These are phyloP conservation scores for Casuarina glauca DNA, from an alignment of 306 rosid species.

Conservation along the genomic window DNA sequence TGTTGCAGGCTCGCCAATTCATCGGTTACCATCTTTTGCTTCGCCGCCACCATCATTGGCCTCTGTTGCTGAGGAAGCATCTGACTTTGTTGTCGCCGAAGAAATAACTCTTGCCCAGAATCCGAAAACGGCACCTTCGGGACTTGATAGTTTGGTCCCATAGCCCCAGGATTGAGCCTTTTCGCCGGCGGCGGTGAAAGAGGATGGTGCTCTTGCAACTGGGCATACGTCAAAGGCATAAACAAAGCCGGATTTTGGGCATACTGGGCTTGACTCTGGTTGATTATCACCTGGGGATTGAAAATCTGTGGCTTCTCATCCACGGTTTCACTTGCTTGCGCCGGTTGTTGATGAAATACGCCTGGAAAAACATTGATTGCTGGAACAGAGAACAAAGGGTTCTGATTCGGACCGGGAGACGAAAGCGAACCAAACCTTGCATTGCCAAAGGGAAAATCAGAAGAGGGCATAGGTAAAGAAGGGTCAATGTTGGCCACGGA, in stretches of 20 bases:
- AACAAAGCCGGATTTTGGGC: slow-evolving; percentile 50
- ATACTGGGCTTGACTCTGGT: slow-evolving; percentile 62
- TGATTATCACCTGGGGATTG: slow-evolving; percentile 51
- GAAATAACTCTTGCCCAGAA: slow-evolving; percentile 51
- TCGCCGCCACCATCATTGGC: slow-evolving; percentile 40
- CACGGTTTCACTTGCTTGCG: slow-evolving; percentile 38
- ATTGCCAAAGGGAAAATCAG: slow-evolving; percentile 49
- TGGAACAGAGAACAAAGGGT: slow-evolving; percentile 39
- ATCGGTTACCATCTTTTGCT: slow-evolving; percentile 56
- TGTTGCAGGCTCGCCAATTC: slow-evolving; percentile 65
- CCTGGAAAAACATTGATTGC: slow-evolving; percentile 41
- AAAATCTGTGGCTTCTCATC: slow-evolving; percentile 69
- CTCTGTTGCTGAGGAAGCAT: slow-evolving; percentile 66
- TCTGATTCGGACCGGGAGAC: slow-evolving; percentile 23
- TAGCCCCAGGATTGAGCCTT: slow-evolving; percentile 50
- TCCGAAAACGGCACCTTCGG: slow-evolving; percentile 45
- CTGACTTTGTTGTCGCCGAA: slow-evolving; percentile 47
- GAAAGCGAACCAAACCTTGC: slow-evolving; percentile 32
- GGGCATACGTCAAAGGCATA: slow-evolving; percentile 57
- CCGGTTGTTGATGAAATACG: slow-evolving; percentile 44
- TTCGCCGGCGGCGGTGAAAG: slow-evolving; percentile 57
- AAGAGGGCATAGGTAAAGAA: slow-evolving; percentile 34
- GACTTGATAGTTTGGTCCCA: slow-evolving; percentile 41
- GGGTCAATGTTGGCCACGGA: slow-evolving; percentile 43
- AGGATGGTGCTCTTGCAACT: slow-evolving; percentile 59